Conservation (phyloP, 2,329 filamentous ascomycete genomes). For the Monosporascus sp. region DNA sequence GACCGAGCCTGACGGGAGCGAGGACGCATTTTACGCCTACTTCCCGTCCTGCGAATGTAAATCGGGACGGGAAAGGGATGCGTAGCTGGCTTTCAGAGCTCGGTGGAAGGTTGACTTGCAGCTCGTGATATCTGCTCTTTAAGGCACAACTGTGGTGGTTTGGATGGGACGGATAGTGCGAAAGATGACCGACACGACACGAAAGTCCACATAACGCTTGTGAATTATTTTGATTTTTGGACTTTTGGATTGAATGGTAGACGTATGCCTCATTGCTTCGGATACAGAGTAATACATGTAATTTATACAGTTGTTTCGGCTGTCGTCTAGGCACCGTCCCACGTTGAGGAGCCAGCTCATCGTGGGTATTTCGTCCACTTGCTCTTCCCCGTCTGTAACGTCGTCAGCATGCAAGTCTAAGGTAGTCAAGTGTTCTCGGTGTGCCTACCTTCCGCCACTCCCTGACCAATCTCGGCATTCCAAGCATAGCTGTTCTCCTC, state of each 20-base stretch:
- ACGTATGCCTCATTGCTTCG: constrained; percentile 1
- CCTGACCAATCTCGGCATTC: constrained; percentile 88
- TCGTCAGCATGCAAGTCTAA: background rate
- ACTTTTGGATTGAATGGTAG: too few species aligned
- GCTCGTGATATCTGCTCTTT: too few species aligned
- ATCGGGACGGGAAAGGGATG: too few species aligned
- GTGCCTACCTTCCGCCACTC: constrained; percentile 85
- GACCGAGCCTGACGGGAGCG: constrained; percentile 3
- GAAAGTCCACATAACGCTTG: too few species aligned
- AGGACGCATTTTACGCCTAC: too few species aligned
- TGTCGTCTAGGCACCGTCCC: constrained; percentile 6
- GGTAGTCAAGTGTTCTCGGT: background rate
- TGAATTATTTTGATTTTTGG: background rate
- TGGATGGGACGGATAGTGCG: too few species aligned
- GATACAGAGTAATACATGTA: constrained; percentile 19
- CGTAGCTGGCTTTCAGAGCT: too few species aligned
- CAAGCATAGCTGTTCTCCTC: constrained; percentile 85
- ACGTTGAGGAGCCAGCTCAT: constrained; percentile 30
- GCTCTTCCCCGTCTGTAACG: constrained; percentile 44
- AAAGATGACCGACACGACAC: too few species aligned
- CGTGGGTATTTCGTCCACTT: constrained; percentile 56
- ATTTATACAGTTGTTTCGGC: constrained; percentile 21
- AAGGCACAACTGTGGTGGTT: too few species aligned
- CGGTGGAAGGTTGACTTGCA: too few species aligned
- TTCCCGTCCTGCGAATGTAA: too few species aligned